These are phyloP conservation scores for Suhomyces sp. DNA, from an alignment of 805 yeast genomes.

Conservation along the genomic window DNA sequence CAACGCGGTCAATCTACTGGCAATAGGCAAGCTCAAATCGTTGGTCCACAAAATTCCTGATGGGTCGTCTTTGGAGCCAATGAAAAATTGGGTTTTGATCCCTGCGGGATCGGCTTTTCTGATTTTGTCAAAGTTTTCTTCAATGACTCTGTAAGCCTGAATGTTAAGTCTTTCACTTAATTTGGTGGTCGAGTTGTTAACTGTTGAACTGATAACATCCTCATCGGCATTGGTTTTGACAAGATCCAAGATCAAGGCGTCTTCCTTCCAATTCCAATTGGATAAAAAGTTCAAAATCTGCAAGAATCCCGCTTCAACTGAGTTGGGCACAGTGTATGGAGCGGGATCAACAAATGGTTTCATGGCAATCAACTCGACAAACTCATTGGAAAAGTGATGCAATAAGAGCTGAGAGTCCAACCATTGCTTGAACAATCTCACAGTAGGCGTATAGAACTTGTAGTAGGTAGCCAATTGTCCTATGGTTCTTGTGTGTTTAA, in stretches of 20 bases:
- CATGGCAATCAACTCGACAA: slow-evolving; percentile 77
- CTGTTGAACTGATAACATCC: slow-evolving; percentile 6
- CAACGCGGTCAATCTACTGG: slow-evolving; percentile 83
- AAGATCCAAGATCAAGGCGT: slow-evolving; percentile 76
- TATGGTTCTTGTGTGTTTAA: slow-evolving; percentile 80
- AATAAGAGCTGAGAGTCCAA: slow-evolving; percentile 75
- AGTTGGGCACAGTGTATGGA: slow-evolving; percentile 79
- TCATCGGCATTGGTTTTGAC: slow-evolving; percentile 44
- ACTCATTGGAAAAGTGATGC: slow-evolving; percentile 70
- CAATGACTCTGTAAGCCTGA: slow-evolving; percentile 59
- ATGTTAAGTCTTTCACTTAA: slow-evolving; percentile 62
- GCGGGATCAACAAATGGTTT: slow-evolving; percentile 84
- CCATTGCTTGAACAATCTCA: slow-evolving; percentile 87
- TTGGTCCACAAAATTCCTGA: slow-evolving; percentile 83
- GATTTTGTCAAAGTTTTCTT: slow-evolving; percentile 60
- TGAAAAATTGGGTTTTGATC: slow-evolving; percentile 71
- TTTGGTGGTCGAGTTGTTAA: slow-evolving; percentile 1
- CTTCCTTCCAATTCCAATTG: slow-evolving; percentile 93
- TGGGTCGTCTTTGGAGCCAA: slow-evolving; percentile 81
- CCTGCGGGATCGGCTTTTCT: slow-evolving; percentile 82
- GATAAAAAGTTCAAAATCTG: slow-evolving; percentile 69
- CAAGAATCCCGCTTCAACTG: slow-evolving; percentile 77
- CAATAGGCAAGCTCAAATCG: slow-evolving; percentile 64
- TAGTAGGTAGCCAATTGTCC: slow-evolving; percentile 67
- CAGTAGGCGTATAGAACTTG: slow-evolving; percentile 74